These are phyloP conservation scores for Lanmaoa pseudosensibilis DNA, from an alignment of 768 basidiomycete genomes.

Conservation along the genomic window DNA sequence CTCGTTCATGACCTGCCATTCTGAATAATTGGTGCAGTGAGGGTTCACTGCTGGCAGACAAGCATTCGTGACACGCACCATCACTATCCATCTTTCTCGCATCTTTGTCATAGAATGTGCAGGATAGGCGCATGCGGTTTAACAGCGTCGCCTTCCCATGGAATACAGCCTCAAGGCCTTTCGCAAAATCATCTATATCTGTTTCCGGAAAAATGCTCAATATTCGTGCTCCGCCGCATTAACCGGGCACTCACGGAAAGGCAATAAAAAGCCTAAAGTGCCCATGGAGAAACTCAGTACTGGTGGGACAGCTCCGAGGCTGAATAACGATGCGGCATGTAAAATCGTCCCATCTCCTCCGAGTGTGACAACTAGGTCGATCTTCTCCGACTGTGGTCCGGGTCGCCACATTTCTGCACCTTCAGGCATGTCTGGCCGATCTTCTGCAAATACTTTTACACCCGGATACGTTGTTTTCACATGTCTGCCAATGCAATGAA, in stretches of 20 bases:
- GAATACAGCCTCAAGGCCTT: slow-evolving; percentile 78
- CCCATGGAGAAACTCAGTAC: slow-evolving; percentile 70
- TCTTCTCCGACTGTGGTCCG: slow-evolving; percentile 56
- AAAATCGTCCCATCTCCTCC: slow-evolving; percentile 96
- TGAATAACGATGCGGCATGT: slow-evolving; percentile 90
- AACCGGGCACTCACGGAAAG: slow-evolving; percentile 69
- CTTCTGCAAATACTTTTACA: slow-evolving; percentile 65
- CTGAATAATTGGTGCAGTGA: slow-evolving; percentile 36
- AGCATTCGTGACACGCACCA: slow-evolving; percentile 41
- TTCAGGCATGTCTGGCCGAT: slow-evolving; percentile 62
- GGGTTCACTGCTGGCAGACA: neutral
- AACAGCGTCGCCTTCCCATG: slow-evolving; percentile 78
- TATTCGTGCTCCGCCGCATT: neutral
- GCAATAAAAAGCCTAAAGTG: slow-evolving; percentile 88
- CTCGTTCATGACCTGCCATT: slow-evolving; percentile 98
- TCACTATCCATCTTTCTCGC: slow-evolving; percentile 58
- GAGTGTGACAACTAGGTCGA: slow-evolving; percentile 86
- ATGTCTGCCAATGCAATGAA: slow-evolving; percentile 42
- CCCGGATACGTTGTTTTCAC: slow-evolving; percentile 57
- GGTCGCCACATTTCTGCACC: slow-evolving; percentile 62
- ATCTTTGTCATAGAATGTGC: slow-evolving; percentile 67
- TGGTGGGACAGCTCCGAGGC: slow-evolving; percentile 87
- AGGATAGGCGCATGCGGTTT: slow-evolving; percentile 88
- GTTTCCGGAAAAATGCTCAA: slow-evolving; percentile 6
- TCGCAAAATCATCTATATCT: slow-evolving; percentile 89